Evolutionary conservation across 495 filamentous ascomycete species (phyloP), one percentile per base, ranked within the genome.

Genomic region (Neurospora sp.): DNA sequence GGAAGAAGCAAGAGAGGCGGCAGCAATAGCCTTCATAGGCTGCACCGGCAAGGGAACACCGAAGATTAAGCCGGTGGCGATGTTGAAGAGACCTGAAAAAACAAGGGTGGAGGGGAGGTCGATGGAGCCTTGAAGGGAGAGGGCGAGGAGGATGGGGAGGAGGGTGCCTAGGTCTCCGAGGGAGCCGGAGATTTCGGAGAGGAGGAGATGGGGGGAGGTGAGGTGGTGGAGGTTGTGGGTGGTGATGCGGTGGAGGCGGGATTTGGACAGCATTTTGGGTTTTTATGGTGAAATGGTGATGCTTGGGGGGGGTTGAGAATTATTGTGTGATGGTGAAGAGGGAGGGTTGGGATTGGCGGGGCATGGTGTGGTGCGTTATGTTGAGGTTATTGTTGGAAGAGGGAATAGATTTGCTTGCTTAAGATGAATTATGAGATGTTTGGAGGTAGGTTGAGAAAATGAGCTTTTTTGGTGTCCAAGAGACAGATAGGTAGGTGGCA

Each of bases 141-240:
- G 89, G 3, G 94, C 92, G 72, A 96, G 91, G 82, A 95, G 90
- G 70, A 98, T 87, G 20, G 95, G 95, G 10, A 98, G 89, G 38
- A 98, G 88, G 4, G 94, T 98, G 37, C 95, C 95, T 20, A 97
- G 85, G 81, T 98, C 95, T 72, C 95, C 95, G 16, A 98, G 85
- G 0, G 94, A 90, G 59, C 95, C 95, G 12, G 94, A 94, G 74
- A 98, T 90, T 84, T 98, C 95, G 23, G 54, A 66, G 27, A 66
- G 27, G 7, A 35, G 54, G 27, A 66, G 27, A 4, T 31, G 27
- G 14, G 54, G 54, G 14, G 54, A 9, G 54, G 6, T 3, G 6
- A 66, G 3, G 54, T 66, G 54, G 54, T 5, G 14, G 14, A 62
- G 54, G 27, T 66, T 66, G 54, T 66, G 14, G 27, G 3, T 0